These are phyloP conservation scores for Rutstroemia sp. DNA, from an alignment of 2,329 filamentous ascomycete genomes.

Conservation along the genomic window DNA sequence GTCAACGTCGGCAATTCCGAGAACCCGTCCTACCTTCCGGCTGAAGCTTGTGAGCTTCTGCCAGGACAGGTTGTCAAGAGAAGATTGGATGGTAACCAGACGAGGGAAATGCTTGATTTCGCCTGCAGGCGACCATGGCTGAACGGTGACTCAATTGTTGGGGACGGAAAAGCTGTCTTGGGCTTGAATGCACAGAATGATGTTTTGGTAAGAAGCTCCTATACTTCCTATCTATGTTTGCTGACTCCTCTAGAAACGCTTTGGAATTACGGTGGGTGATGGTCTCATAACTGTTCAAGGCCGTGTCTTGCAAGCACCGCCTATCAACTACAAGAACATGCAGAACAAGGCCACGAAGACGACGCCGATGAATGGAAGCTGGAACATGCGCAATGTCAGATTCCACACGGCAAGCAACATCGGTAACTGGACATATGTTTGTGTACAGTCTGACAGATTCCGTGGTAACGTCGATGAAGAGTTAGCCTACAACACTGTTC, in stretches of 20 bases:
- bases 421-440: conserved; percentile 38
- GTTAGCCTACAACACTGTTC: conserved; percentile 12
- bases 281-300: conserved; percentile 62
- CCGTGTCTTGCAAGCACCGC: conserved; percentile 57
- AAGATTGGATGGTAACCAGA: conserved; percentile 54
- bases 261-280: conserved; percentile 54
- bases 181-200: conserved; percentile 44
- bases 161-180: conserved; percentile 48
- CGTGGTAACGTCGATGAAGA: conserved; percentile 5
- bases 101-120: conserved; percentile 62
- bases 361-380: conserved; percentile 30
- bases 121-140: conserved; percentile 58
- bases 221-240: not conserved
- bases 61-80: conserved; percentile 56
- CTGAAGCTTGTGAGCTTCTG: conserved; percentile 56
- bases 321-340: conserved; percentile 45
- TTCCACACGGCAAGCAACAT: conserved; percentile 48
- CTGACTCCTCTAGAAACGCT: conserved; percentile 35
- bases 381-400: conserved; percentile 58
- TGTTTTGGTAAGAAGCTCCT: conserved; percentile 25
- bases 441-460: conserved; percentile 7
- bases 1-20: conserved; percentile 56
- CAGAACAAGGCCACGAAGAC: conserved; percentile 18
- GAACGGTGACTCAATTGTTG: conserved; percentile 61
- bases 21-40: conserved; percentile 57